Base-by-base conservation (phyloP, 2,329 filamentous ascomycete species). In the Passalora sequoiae region DNA sequence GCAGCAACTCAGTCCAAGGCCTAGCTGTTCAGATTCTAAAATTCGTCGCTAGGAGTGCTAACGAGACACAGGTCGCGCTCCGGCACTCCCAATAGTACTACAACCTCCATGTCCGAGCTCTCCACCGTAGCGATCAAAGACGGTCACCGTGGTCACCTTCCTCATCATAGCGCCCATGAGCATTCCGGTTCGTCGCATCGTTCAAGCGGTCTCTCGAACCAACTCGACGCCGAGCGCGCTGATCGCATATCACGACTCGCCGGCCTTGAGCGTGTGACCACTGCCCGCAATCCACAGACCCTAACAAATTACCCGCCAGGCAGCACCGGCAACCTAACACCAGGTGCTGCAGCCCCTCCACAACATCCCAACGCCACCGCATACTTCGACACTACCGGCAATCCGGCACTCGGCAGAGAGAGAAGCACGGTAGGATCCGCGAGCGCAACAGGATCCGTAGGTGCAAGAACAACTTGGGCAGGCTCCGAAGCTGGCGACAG, bases 51-150 rank as follows among this genome's bases (percentile, higher is more conserved):
- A n/a, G n/a, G n/a, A n/a, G n/a, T n/a, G n/a, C n/a, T n/a, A n/a
- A n/a, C n/a, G n/a, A n/a, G n/a, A n/a, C 20, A 16, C 44, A 47
- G 46, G 49, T 58, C 54, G 31, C 55, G 53, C 53, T 94, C 88
- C 53, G 89, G 91, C 60, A 97, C 91, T 2, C 91, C 91, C 3
- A 96, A 92, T 54, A 94, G 88, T 55, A 84, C 86, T 29, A 94
- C 87, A 3, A 96, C 89, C 9, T 94, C 89, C 39, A 83, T 97
- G 60, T 95, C 88, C 19, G 83, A 89, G 29, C 77, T 97, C 36
- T 94, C 88, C 12, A 96, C 91, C 13, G 92, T 88, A 9, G 91
- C 91, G 39, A 95, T 95, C 74, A 95, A 96, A 68, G 91, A 97
- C 63, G 91, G 91, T 57, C 88, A 96, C 61, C 86, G 88, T 48